phyloP scores from a whole-genome alignment of 2,329 filamentous ascomycete genomes.

The Gremmenia infestans region DNA sequence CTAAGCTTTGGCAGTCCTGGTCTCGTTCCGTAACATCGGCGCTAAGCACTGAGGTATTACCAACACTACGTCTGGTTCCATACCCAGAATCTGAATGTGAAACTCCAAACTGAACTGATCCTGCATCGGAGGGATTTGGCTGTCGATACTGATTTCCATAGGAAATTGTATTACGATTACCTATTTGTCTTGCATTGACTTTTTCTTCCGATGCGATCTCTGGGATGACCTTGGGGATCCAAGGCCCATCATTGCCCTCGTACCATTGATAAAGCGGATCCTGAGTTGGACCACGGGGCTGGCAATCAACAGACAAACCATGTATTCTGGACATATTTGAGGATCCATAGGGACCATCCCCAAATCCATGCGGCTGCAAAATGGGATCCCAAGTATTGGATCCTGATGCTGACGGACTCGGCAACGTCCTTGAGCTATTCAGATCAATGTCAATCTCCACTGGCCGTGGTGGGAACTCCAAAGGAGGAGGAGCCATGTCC shows the following conservation, averaged over 20 bases:
- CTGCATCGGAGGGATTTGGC: conserved; percentile 26
- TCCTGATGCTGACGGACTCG: conserved; percentile 21
- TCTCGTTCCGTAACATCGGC: conserved; percentile 27
- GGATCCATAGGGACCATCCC: conserved; percentile 21
- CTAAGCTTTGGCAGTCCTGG: conserved; percentile 27
- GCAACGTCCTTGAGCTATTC: conserved; percentile 25
- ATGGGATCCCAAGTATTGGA: conserved; percentile 21
- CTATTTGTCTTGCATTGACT: conserved; percentile 18
- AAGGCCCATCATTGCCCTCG: conserved; percentile 38
- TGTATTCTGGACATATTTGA: conserved; percentile 17
- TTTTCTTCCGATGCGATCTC: conserved; percentile 21
- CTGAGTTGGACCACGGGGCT: conserved; percentile 18
- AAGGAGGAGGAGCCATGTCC: conserved; percentile 25
- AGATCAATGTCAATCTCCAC: conserved; percentile 30
- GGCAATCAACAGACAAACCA: conserved; percentile 17
- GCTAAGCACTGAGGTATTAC: conserved; percentile 30
- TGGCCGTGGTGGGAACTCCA: conserved; percentile 25
- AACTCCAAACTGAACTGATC: conserved; percentile 22
- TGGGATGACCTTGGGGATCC: conserved; percentile 36
- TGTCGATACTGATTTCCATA: conserved; percentile 29
- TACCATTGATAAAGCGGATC: conserved; percentile 35
- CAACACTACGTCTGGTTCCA: conserved; percentile 29
- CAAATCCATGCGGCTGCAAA: conserved; percentile 16
- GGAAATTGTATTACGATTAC: conserved; percentile 18
- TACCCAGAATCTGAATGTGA: conserved; percentile 34